Evolutionary conservation across 2,329 filamentous ascomycete genomes (phyloP).

Genomic region (Zymoseptoria passerinii): DNA sequence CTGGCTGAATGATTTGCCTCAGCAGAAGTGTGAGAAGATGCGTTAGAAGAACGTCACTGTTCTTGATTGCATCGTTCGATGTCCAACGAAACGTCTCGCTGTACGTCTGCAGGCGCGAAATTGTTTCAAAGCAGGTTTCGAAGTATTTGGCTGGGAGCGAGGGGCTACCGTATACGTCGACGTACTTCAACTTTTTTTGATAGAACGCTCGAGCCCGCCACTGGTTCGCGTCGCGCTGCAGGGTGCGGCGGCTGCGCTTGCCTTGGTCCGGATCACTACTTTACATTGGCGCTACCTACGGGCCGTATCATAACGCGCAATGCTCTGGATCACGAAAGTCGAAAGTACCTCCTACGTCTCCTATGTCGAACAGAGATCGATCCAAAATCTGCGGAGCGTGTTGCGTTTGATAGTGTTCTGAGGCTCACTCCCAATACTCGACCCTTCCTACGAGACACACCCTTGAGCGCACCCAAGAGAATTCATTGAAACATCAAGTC

Average conservation of each 20-base stretch:
- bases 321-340: not conserved
- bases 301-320: not conserved
- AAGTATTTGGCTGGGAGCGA: not conserved
- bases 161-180: not conserved
- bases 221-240: slow-evolving; percentile 1
- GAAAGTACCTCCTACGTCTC: no score
- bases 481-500: slow-evolving; percentile 17
- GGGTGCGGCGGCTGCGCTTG: not conserved
- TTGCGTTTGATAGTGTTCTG: no score
- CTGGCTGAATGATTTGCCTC: not conserved
- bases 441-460: not conserved
- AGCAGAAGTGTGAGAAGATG: not conserved
- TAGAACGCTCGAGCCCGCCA: slow-evolving; percentile 2
- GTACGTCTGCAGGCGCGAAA: not conserved
- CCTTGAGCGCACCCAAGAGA: not conserved
- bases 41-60: not conserved
- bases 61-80: not conserved
- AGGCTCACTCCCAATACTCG: not conserved
- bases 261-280: not conserved
- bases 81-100: not conserved
- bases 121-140: not conserved
- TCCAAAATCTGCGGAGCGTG: no score
- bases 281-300: not conserved
- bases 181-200: not conserved
- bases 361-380: no score